These are phyloP conservation scores for Acephala macrosclerotiorum DNA, from an alignment of 2,329 filamentous ascomycete genomes.

Conservation along the genomic window DNA sequence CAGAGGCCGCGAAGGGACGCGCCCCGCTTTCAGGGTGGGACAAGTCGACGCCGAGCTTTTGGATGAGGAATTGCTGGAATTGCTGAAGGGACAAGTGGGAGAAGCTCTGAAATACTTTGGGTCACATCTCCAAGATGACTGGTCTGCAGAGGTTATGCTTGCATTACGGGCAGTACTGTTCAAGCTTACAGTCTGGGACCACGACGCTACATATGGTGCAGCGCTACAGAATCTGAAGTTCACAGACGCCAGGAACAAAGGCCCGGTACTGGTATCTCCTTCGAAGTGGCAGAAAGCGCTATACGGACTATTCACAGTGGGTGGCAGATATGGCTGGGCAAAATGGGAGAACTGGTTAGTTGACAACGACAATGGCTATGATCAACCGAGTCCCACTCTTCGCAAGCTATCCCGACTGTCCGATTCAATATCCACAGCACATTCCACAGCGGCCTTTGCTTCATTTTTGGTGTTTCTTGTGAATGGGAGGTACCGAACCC, in stretches of 20 bases:
- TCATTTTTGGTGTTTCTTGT: constrained; percentile 92
- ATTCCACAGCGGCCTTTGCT: constrained; percentile 81
- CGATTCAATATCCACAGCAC: constrained; percentile 71
- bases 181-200: constrained; percentile 96
- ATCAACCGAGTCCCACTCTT: constrained; percentile 60
- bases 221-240: constrained; percentile 91
- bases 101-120: constrained; percentile 90
- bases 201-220: constrained; percentile 93
- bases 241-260: constrained; percentile 77
- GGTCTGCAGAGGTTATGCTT: constrained; percentile 84
- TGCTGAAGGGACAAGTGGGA: constrained; percentile 85
- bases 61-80: constrained; percentile 88
- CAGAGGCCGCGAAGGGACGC: constrained; percentile 77
- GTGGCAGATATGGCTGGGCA: constrained; percentile 88
- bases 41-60: constrained; percentile 96
- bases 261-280: constrained; percentile 71
- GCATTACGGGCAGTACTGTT: constrained; percentile 81
- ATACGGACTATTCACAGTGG: constrained; percentile 86
- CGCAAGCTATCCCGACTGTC: constrained; percentile 73
- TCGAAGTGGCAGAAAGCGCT: constrained; percentile 83
- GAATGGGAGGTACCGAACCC: constrained; percentile 88
- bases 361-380: constrained; percentile 77
- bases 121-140: constrained; percentile 82
- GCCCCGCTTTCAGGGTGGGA: constrained; percentile 89
- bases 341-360: constrained; percentile 91